Conservation (phyloP, 2,329 filamentous ascomycete genomes). For the Alternaria infectoria region DNA sequence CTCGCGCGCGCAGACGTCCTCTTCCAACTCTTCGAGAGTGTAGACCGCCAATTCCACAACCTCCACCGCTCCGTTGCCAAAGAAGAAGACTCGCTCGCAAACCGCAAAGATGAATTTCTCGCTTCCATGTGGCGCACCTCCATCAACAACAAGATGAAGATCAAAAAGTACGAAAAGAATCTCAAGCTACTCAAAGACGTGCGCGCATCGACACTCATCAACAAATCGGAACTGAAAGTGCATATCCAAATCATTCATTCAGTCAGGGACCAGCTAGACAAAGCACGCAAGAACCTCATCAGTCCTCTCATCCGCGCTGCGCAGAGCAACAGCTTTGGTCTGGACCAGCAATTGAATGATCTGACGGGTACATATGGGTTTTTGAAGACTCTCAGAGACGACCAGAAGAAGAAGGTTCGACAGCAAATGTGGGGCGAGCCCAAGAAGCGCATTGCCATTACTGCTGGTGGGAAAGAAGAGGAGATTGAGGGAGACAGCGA, state of each 20-base stretch:
- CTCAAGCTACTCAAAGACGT: constrained; percentile 78
- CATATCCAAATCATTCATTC: constrained; percentile 85
- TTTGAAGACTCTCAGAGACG: constrained; percentile 74
- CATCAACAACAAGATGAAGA: constrained; percentile 74
- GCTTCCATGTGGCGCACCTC: constrained; percentile 85
- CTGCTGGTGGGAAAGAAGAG: constrained; percentile 22
- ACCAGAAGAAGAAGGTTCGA: constrained; percentile 83
- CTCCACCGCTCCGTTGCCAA: constrained; percentile 84
- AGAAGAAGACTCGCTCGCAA: constrained; percentile 81
- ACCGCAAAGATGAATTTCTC: constrained; percentile 79
- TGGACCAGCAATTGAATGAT: constrained; percentile 86
- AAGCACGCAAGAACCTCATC: constrained; percentile 80
- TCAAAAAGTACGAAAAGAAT: constrained; percentile 95
- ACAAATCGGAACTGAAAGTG: constrained; percentile 84
- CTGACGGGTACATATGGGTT: constrained; percentile 81
- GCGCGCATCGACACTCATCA: constrained; percentile 80
- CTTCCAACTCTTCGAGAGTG: constrained; percentile 88
- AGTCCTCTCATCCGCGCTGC: constrained; percentile 79
- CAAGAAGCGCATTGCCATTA: constrained; percentile 38
- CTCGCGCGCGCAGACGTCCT: constrained; percentile 79
- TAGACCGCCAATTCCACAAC: constrained; percentile 89
- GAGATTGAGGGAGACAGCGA: constrained; percentile 16
- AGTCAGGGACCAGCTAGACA: constrained; percentile 85
- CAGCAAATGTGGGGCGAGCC: constrained; percentile 67
- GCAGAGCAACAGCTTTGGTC: constrained; percentile 70